Percentiles rank a stretch among this genome's conserved stretches.
Evolutionary conservation across 306 rosid species (phyloP).

Genomic region (Betula pendula): DNA sequence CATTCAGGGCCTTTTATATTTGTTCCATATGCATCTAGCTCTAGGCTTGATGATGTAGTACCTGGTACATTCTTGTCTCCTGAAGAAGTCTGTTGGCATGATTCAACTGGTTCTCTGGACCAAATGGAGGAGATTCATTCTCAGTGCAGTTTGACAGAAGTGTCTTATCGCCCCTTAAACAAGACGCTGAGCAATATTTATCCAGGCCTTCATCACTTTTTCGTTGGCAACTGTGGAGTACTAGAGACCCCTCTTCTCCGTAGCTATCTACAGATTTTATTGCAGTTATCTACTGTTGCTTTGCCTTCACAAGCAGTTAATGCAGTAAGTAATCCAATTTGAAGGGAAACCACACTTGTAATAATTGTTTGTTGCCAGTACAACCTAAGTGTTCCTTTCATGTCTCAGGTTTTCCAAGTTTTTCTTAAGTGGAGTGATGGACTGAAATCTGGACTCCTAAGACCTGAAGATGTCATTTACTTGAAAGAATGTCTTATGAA

Average conservation of each 20-base stretch:
- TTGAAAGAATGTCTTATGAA: constrained; percentile 65
- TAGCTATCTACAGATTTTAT: constrained; percentile 75
- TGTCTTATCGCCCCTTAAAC: constrained; percentile 39
- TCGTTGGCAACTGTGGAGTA: constrained; percentile 65
- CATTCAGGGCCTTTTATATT: constrained; percentile 71
- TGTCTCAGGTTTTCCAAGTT: constrained; percentile 71
- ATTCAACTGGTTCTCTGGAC: constrained; percentile 64
- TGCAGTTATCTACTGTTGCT: constrained; percentile 62
- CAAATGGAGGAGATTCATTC: constrained; percentile 42
- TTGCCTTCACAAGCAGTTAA: constrained; percentile 78
- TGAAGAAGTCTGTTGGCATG: constrained; percentile 72
- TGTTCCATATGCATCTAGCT: constrained; percentile 56
- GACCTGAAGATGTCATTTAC: constrained; percentile 53
- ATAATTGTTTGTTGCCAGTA: constrained; percentile 15
- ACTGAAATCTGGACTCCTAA: constrained; percentile 57
- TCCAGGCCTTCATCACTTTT: constrained; percentile 78
- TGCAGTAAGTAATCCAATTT: constrained; percentile 49
- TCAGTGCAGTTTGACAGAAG: constrained; percentile 33
- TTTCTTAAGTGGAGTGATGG: constrained; percentile 80
- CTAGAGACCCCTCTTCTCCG: constrained; percentile 67
- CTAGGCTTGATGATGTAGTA: constrained; percentile 52
- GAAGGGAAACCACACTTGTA: constrained; percentile 17
- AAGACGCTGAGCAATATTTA: constrained; percentile 62
- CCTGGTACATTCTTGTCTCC: constrained; percentile 66
- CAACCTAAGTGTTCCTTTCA: constrained; percentile 26